A percentile compares a stretch with the other conserved stretches of the same genome.
These are phyloP conservation scores for Penicillium lagena DNA, from an alignment of 495 filamentous ascomycete genomes.

Conservation along the genomic window DNA sequence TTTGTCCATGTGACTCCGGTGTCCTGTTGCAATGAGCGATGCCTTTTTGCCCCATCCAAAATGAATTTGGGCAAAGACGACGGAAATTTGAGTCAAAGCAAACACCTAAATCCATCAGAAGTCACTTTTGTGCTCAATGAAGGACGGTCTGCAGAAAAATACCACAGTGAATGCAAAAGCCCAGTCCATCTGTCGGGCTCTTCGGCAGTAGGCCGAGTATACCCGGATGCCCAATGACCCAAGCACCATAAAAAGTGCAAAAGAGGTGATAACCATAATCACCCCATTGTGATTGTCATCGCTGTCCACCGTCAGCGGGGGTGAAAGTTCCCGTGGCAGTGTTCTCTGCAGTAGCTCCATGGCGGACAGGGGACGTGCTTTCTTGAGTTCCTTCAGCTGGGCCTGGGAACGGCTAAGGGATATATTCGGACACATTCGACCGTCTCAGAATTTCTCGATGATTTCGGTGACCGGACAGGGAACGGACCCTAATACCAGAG, in stretches of 20 bases:
- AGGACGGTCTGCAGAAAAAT: not conserved
- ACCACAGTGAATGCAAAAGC: slow-evolving; percentile 17
- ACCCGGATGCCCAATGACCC: slow-evolving; percentile 11
- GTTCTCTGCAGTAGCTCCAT: slow-evolving; percentile 1
- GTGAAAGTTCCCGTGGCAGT: slow-evolving; percentile 8
- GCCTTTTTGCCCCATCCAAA: slow-evolving; percentile 14
- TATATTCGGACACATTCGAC: not conserved
- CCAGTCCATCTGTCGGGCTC: slow-evolving; percentile 10
- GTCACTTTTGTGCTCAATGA: not conserved
- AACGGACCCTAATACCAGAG: not conserved
- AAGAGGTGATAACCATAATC: slow-evolving; percentile 18
- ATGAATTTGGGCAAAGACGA: slow-evolving; percentile 7
- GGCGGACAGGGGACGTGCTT: not conserved
- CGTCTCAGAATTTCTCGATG: not conserved
- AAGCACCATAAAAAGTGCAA: slow-evolving; percentile 15
- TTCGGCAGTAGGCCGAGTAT: slow-evolving; percentile 11
- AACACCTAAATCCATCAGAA: slow-evolving; percentile 1
- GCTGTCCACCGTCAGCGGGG: slow-evolving; percentile 20
- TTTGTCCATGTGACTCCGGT: slow-evolving; percentile 9
- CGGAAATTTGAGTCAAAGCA: slow-evolving; percentile 3
- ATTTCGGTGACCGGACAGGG: not conserved
- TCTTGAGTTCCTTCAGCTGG: not conserved
- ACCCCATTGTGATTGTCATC: slow-evolving; percentile 20
- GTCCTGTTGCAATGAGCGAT: not conserved
- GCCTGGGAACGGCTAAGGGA: not conserved